Evolutionary conservation across 495 filamentous ascomycete species (phyloP), one percentile per base, ranked within the genome.

Genomic region (Lophiostoma macrostomum): DNA sequence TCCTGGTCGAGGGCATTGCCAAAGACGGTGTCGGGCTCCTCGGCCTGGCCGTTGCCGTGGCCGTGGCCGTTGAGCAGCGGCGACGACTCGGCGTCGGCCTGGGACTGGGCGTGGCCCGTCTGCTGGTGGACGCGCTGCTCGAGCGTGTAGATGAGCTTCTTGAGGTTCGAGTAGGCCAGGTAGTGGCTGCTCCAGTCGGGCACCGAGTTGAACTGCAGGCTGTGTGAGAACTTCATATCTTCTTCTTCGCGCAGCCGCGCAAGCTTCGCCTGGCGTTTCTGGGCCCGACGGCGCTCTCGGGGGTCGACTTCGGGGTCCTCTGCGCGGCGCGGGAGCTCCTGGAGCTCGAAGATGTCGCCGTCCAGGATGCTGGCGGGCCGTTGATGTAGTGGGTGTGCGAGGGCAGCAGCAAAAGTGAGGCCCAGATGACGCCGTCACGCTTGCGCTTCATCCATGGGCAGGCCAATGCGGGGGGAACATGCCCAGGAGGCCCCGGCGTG

Each of bases 211-310:
- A 99, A 99, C 74, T 99, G 93, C 59, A 99, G 83, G 72, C 94
- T 97, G 67, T 97, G 93, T 41, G 93, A 96, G 77, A 99, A 99
- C 81, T 96, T 97, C 93, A 99, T 99, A 58, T 90, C 89, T 84
- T 83, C 81, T 45, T 73, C 79, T 66, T 80, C 69, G 35, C 63
- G 61, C 52, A 73, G 68, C 42, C 45, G 52, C 58, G 48, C 50
- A 59, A 73, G 68, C 64, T 74, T 74, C 53, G 61, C 56, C 38
- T 54, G 56, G 16, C 69, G 53, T 42, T 65, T 69, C 10, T 38
- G 46, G 31, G 49, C 58, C 29, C 50, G 48, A 38, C 49, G 50
- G 18, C 14, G 54, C 37, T 63, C 60, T 18, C 19, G 37, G 18
- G 32, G 50, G 5, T 12, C 35, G 24, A 8, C 19, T 4, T 37